Percentiles rank a stretch among this genome's conserved stretches.
Conservation (phyloP, 2,329 filamentous ascomycete genomes). For the Fusarium multiceps region DNA sequence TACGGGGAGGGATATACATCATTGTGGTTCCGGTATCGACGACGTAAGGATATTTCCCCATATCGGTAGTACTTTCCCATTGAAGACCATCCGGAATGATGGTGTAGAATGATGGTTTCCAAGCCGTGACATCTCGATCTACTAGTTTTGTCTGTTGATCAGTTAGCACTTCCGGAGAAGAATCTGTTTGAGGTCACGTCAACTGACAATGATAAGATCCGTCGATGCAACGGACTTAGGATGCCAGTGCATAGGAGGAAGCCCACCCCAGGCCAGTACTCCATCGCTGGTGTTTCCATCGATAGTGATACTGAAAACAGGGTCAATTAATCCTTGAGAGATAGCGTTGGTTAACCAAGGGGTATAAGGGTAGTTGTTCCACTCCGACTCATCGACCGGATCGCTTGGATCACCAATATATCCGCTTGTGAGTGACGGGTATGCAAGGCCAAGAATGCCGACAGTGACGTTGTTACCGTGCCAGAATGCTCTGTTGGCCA, state of each 20-base stretch:
- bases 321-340: slow-evolving; percentile 57
- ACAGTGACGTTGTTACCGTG: slow-evolving; percentile 63
- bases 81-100: slow-evolving; percentile 61
- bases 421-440: slow-evolving; percentile 61
- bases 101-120: slow-evolving; percentile 64
- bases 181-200: neutral
- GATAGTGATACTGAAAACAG: slow-evolving; percentile 61
- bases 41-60: slow-evolving; percentile 60
- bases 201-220: slow-evolving; percentile 60
- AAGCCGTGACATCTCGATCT: slow-evolving; percentile 53
- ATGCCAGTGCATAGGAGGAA: slow-evolving; percentile 54
- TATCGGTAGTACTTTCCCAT: slow-evolving; percentile 57
- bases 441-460: slow-evolving; percentile 63
- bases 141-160: slow-evolving; percentile 57
- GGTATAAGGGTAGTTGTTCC: slow-evolving; percentile 57
- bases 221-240: slow-evolving; percentile 49
- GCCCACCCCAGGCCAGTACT: slow-evolving; percentile 59
- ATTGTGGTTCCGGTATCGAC: slow-evolving; percentile 65
- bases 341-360: slow-evolving; percentile 63
- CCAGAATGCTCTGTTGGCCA: slow-evolving; percentile 63
- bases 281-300: slow-evolving; percentile 59
- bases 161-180: neutral
- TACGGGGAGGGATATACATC: slow-evolving; percentile 62
- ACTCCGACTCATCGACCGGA: slow-evolving; percentile 52
- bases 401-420: slow-evolving; percentile 56